Conservation (phyloP, 2,329 filamentous ascomycete species). For the Fusarium goolgardi region DNA sequence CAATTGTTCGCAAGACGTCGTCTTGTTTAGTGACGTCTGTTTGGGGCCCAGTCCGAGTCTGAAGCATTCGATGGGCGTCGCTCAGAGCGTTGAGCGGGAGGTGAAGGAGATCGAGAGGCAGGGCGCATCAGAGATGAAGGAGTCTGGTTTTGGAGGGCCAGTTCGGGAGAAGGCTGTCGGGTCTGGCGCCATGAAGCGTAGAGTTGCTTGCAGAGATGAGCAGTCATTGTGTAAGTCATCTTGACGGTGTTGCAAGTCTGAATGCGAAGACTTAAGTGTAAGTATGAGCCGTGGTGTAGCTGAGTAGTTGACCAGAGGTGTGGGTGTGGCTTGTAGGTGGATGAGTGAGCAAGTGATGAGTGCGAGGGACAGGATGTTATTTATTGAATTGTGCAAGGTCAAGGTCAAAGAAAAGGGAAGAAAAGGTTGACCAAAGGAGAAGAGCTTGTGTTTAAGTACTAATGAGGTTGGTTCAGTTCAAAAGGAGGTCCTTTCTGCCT, state of each 20-base stretch:
- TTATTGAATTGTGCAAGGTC: slow-evolving; percentile 10
- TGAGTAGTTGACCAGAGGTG: slow-evolving; percentile 4
- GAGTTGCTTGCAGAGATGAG: slow-evolving; percentile 70
- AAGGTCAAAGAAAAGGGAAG: slow-evolving; percentile 2
- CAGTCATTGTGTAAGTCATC: slow-evolving; percentile 72
- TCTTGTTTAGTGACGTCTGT: slow-evolving; percentile 33
- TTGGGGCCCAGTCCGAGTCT: slow-evolving; percentile 43
- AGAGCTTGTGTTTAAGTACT: slow-evolving; percentile 29
- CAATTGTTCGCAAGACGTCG: neutral
- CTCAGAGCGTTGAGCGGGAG: slow-evolving; percentile 44
- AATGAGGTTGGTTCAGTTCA: slow-evolving; percentile 2
- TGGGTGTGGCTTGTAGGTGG: slow-evolving; percentile 2
- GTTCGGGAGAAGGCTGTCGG: slow-evolving; percentile 55
- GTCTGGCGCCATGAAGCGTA: slow-evolving; percentile 68
- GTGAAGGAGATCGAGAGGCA: slow-evolving; percentile 45
- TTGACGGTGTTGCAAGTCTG: slow-evolving; percentile 31
- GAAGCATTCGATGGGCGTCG: slow-evolving; percentile 44
- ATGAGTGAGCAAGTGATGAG: neutral
- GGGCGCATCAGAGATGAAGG: slow-evolving; percentile 44
- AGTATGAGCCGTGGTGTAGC: slow-evolving; percentile 14
- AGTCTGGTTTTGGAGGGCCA: slow-evolving; percentile 46
- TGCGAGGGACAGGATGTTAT: slow-evolving; percentile 7
- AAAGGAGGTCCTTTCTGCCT: slow-evolving; percentile 18
- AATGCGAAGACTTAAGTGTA: slow-evolving; percentile 3
- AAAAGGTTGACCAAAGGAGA: slow-evolving; percentile 1